Percentiles rank a stretch among this genome's conserved stretches.
phyloP scores from a whole-genome alignment of 352 stramenopile genomes.

The Blastocystis sp. region DNA sequence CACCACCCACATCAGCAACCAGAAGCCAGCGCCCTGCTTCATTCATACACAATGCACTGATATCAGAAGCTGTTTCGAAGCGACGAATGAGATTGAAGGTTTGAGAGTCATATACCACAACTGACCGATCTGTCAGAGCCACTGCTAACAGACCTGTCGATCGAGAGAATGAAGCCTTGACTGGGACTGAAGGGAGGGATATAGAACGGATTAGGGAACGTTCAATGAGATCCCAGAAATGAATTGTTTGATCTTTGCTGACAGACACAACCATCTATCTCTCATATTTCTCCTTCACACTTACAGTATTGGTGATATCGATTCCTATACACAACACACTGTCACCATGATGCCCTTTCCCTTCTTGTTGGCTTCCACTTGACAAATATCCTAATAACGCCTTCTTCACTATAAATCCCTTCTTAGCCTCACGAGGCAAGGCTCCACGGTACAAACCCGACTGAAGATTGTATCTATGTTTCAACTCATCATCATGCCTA shows the following conservation, averaged over 20 bases:
- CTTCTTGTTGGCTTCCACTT: conserved; percentile 13
- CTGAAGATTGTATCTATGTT: conserved; percentile 93
- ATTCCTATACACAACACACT: conserved; percentile 78
- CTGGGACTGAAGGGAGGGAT: conserved; percentile 75
- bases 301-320: conserved; percentile 76
- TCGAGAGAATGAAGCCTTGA: conserved; percentile 78
- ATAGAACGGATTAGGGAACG: conserved; percentile 76
- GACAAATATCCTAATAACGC: not conserved
- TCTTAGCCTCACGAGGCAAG: conserved; percentile 76
- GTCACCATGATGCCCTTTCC: conserved; percentile 74
- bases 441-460: conserved; percentile 84
- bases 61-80: conserved; percentile 77
- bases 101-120: conserved; percentile 77
- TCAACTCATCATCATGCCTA: conserved; percentile 82
- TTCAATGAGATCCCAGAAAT: conserved; percentile 80
- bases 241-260: conserved; percentile 78
- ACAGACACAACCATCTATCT: conserved; percentile 74
- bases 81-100: conserved; percentile 80
- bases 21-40: conserved; percentile 80
- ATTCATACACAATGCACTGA: conserved; percentile 75
- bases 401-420: conserved; percentile 25
- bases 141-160: conserved; percentile 79
- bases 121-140: conserved; percentile 78
- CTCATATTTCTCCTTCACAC: not conserved
- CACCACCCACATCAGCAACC: conserved; percentile 76